Evolutionary conservation across 179 eudicot species (phyloP), one percentile per base, ranked within the genome.

Genomic region (Vitellaria paradoxa): DNA sequence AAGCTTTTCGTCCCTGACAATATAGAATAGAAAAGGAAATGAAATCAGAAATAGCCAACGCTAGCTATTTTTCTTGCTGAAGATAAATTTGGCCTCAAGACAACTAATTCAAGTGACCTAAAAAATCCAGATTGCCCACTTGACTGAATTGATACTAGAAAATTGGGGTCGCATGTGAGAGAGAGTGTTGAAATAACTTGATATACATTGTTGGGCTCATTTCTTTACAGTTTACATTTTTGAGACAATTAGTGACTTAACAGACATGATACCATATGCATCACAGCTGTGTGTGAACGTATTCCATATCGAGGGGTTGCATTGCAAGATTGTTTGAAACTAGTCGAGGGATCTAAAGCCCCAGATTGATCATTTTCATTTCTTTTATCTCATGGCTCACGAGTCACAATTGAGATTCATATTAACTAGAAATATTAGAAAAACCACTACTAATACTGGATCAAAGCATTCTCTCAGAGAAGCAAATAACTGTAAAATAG

Each of bases 1-100:
- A 64, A 94, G 96, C 78, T 80, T 87, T 80, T 92, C 96, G 72
- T 88, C 90, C 98, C 98, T 94, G 82, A 82, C 84, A 68, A 62
- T 6, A 65, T 73, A 6, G 5, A 69, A 53, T 21, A 70, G 42
- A 65, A 70, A 23, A 6, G 14, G 63, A 75, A 67, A 7, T 37
- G 20, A 79, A 74, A 45, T 12, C 49, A 74, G 73, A 42, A 68
- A 37, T 18, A 67, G 45, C 10, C 30, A 23, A 30, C 2, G 37
- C 37, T 30, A 30, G 1, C n/a, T n/a, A 24, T 40, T 68, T 12
- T 46, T 45, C 13, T 26, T 60, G 8, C 7, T 10, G 24, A 77
- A 60, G 47, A 7, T 12, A 53, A 5, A 57, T 57, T 45, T n/a
- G 47, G 52, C n/a, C 13, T 14, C n/a, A 14, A 76, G 24, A 47